phyloP scores from a whole-genome alignment of 163 green algal genomes.

The Chloroidium sp. region DNA sequence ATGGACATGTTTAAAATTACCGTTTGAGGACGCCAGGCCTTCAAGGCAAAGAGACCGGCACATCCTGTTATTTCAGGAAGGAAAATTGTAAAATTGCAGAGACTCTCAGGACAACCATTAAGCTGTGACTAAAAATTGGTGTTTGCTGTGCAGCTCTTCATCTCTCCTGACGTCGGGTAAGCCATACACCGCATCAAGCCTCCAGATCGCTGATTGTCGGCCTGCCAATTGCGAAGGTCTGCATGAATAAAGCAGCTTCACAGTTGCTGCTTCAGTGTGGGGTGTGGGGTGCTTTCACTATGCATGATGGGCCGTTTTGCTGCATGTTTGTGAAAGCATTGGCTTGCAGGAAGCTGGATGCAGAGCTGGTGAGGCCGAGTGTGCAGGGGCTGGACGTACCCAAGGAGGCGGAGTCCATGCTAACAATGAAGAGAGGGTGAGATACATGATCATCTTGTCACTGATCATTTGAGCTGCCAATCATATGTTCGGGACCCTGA shows the following conservation, averaged over 20 bases:
- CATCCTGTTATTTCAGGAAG: no score
- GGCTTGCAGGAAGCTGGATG: neutral
- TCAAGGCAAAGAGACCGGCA: no score
- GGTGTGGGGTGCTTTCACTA: neutral
- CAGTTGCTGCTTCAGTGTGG: no score
- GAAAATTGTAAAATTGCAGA: no score
- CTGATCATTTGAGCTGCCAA: neutral
- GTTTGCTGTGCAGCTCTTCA: neutral
- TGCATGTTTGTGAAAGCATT: no score
- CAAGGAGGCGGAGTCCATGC: constrained; percentile 25
- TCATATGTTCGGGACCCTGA: no score
- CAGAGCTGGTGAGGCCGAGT: constrained; percentile 11
- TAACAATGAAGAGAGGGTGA: constrained; percentile 40
- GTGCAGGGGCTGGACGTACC: constrained; percentile 14
- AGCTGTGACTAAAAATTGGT: neutral
- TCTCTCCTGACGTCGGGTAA: neutral
- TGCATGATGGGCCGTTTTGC: neutral
- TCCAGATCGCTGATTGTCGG: no score
- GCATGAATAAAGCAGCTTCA: no score
- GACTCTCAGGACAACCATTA: neutral
- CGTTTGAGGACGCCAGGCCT: no score
- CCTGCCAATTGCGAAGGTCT: no score
- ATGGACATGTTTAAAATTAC: no score
- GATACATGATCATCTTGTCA: neutral
- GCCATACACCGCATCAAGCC: no score